phyloP scores from a whole-genome alignment of 1,139 yeast species.

The Pichia sp. region DNA sequence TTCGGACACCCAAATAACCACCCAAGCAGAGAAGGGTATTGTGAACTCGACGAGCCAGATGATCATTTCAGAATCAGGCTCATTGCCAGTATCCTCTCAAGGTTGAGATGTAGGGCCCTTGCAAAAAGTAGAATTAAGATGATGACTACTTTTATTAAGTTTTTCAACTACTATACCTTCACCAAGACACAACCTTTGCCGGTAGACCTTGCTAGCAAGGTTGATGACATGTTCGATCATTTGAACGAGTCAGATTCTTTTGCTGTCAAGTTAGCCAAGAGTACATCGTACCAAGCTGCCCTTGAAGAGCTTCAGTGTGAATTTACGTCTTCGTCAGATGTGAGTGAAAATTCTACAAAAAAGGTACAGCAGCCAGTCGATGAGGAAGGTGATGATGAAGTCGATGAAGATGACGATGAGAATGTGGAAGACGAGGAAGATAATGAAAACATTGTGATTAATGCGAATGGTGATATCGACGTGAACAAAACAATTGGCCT shows the following conservation, averaged over 20 bases:
- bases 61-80: constrained; percentile 70
- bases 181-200: constrained; percentile 64
- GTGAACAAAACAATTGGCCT: too few relatives aligned
- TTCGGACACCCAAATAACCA: constrained; percentile 62
- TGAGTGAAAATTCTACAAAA: not conserved
- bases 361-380: constrained; percentile 1
- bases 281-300: constrained; percentile 35
- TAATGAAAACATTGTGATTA: not conserved
- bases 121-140: not conserved
- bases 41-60: constrained; percentile 51
- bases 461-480: constrained; percentile 9
- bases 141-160: constrained; percentile 36
- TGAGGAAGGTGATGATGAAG: constrained; percentile 9
- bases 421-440: constrained; percentile 3
- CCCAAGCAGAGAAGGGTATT: constrained; percentile 42
- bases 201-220: constrained; percentile 49
- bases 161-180: constrained; percentile 69
- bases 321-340: not conserved
- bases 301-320: constrained; percentile 32
- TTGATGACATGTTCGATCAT: constrained; percentile 38
- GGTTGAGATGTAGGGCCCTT: not conserved
- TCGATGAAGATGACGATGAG: constrained; percentile 2
- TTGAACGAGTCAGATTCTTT: constrained; percentile 16
- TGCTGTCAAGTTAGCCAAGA: not conserved
- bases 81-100: constrained; percentile 27